Conservation (phyloP, 2,329 filamentous ascomycete genomes). For the Anisogramma anomala region DNA sequence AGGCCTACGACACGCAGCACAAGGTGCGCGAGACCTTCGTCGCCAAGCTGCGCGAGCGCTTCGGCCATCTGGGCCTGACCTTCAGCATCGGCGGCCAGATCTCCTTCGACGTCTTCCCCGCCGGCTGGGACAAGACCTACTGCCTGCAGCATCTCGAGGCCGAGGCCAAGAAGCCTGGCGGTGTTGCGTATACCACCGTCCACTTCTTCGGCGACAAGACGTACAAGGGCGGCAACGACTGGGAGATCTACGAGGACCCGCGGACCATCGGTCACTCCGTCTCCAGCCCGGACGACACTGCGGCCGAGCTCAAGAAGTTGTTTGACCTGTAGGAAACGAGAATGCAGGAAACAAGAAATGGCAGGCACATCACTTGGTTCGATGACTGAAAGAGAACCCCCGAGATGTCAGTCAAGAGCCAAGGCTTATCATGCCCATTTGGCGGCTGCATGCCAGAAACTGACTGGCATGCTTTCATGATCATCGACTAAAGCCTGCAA, state of each 20-base stretch:
- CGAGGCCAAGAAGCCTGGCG: constrained; percentile 59
- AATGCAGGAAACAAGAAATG: not conserved
- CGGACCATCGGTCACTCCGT: constrained; percentile 81
- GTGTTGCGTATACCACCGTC: constrained; percentile 70
- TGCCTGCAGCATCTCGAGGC: constrained; percentile 78
- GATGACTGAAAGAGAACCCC: not conserved
- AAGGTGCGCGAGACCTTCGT: constrained; percentile 70
- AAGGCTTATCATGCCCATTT: not conserved
- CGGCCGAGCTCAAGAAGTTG: constrained; percentile 65
- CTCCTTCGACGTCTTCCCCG: constrained; percentile 95
- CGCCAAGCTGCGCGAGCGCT: constrained; percentile 62
- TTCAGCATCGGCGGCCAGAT: constrained; percentile 96
- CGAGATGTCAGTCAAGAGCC: constrained; percentile 5
- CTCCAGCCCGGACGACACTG: constrained; percentile 69
- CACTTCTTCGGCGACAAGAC: constrained; percentile 99
- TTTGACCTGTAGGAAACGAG: constrained; percentile 45
- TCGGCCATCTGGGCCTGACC: constrained; percentile 73
- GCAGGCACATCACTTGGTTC: not conserved
- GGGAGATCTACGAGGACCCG: constrained; percentile 77
- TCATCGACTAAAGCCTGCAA: not conserved
- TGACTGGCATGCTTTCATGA: not conserved
- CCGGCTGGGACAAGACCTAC: constrained; percentile 98
- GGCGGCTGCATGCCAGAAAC: not conserved
- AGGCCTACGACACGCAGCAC: constrained; percentile 68
- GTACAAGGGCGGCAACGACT: constrained; percentile 82